A percentile compares a stretch with the other conserved stretches of the same genome.
Evolutionary conservation across 192 early-diverging fungal genomes (phyloP).

Genomic region (Radiomyces spectabilis): DNA sequence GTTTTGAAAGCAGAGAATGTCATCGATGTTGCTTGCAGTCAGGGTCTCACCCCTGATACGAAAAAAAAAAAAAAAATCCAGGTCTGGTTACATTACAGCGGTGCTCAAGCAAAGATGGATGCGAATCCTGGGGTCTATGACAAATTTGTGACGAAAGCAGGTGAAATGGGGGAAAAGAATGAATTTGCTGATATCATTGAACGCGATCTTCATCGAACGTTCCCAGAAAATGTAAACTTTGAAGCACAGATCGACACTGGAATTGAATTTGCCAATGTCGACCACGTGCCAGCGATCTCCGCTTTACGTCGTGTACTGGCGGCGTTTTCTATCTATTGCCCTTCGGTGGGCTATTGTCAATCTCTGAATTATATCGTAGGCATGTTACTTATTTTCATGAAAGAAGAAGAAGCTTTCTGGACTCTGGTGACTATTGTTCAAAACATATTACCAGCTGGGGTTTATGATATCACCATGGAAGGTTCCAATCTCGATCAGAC

Average conservation of each 20-base stretch:
- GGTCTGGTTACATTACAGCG: constrained; percentile 67
- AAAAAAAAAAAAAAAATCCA: constrained; percentile 12
- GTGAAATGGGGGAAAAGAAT: constrained; percentile 42
- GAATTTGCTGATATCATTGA: constrained; percentile 64
- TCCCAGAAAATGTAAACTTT: constrained; percentile 72
- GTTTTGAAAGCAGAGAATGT: constrained; percentile 9
- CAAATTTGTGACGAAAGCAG: constrained; percentile 31
- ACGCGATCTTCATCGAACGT: constrained; percentile 68
- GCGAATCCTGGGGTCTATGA: constrained; percentile 52
- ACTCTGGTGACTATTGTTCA: constrained; percentile 68
- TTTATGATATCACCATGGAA: constrained; percentile 68
- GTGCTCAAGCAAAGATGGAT: constrained; percentile 50
- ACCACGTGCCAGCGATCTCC: constrained; percentile 36
- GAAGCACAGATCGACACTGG: constrained; percentile 35
- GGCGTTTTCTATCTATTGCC: constrained; percentile 63
- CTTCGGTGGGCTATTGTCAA: constrained; percentile 79
- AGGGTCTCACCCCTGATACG: not conserved
- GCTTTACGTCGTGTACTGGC: constrained; percentile 63
- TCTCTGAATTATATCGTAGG: constrained; percentile 73
- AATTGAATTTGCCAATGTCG: constrained; percentile 18
- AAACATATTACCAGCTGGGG: constrained; percentile 62
- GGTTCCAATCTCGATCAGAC: constrained; percentile 67
- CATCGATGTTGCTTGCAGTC: not conserved
- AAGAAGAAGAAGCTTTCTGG: constrained; percentile 78
- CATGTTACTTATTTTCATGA: constrained; percentile 60